Conservation (phyloP, 768 basidiomycete genomes). For the Amyloporia xantha region DNA sequence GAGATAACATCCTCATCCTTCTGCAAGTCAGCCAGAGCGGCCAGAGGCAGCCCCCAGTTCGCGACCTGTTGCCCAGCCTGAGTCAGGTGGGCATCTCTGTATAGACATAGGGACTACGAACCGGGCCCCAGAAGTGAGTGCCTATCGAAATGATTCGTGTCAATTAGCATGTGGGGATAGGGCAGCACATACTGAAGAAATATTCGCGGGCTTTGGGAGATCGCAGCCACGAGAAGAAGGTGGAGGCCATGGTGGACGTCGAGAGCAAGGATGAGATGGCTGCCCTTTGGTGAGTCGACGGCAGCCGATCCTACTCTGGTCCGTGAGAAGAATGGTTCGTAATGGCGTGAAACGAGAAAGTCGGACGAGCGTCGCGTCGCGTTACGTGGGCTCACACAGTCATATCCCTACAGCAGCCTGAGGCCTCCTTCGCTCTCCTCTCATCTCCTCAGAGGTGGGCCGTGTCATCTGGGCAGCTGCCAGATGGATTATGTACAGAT, state of each 20-base stretch:
- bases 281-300: background rate
- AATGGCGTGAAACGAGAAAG: background rate
- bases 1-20: slow-evolving; percentile 98
- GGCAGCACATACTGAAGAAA: slow-evolving; percentile 75
- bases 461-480: too few relatives aligned
- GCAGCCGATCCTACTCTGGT: background rate
- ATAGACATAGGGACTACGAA: slow-evolving; percentile 35
- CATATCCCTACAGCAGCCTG: too few relatives aligned
- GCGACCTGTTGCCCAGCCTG: slow-evolving; percentile 60
- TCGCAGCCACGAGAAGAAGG: slow-evolving; percentile 83
- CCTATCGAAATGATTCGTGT: slow-evolving; percentile 47
- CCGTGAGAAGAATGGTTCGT: slow-evolving; percentile 8
- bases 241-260: slow-evolving; percentile 60
- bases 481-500: too few relatives aligned
- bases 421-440: too few relatives aligned
- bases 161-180: slow-evolving; percentile 7
- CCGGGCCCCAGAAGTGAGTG: slow-evolving; percentile 98
- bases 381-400: too few relatives aligned
- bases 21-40: slow-evolving; percentile 82
- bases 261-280: slow-evolving; percentile 8
- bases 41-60: slow-evolving; percentile 97
- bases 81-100: slow-evolving; percentile 6
- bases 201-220: slow-evolving; percentile 90
- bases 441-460: too few relatives aligned
- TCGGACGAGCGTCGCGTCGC: slow-evolving; percentile 2